phyloP scores from a whole-genome alignment of 768 basidiomycete genomes.

The Lactarius pseudohatsudake region DNA sequence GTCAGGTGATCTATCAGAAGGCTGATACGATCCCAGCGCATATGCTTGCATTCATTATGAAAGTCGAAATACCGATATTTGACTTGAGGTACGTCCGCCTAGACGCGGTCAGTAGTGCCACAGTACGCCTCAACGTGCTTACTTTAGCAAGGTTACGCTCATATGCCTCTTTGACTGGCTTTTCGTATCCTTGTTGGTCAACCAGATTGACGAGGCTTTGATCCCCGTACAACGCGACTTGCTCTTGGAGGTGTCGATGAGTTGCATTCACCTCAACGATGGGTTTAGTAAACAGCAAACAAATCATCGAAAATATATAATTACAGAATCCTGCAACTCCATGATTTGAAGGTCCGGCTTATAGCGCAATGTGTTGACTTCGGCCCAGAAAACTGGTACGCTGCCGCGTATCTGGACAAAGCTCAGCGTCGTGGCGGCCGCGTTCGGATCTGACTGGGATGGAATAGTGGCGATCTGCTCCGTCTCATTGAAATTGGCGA shows the following conservation, averaged over 20 bases:
- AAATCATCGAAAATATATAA: constrained; percentile 31
- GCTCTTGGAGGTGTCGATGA: constrained; percentile 70
- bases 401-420: constrained; percentile 95
- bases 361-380: constrained; percentile 92
- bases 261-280: constrained; percentile 61
- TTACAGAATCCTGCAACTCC: constrained; percentile 84
- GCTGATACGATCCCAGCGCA: constrained; percentile 93
- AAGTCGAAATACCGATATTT: constrained; percentile 97
- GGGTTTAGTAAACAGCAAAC: constrained; percentile 21
- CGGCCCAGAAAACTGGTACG: constrained; percentile 94
- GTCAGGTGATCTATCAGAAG: constrained; percentile 75
- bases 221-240: constrained; percentile 71
- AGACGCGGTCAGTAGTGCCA: constrained; percentile 3
- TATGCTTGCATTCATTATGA: constrained; percentile 89
- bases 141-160: constrained; percentile 75
- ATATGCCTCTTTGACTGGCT: constrained; percentile 93
- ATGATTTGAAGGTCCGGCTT: constrained; percentile 96
- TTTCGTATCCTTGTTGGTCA: constrained; percentile 91
- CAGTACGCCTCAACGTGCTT: not conserved
- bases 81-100: constrained; percentile 66
- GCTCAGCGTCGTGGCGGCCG: constrained; percentile 63
- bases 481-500: constrained; percentile 97
- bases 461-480: constrained; percentile 90
- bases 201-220: constrained; percentile 86
- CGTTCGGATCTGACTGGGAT: constrained; percentile 47